Evolutionary conservation across 2,329 filamentous ascomycete species (phyloP).

Genomic region (Thermomyces lanuginosus): DNA sequence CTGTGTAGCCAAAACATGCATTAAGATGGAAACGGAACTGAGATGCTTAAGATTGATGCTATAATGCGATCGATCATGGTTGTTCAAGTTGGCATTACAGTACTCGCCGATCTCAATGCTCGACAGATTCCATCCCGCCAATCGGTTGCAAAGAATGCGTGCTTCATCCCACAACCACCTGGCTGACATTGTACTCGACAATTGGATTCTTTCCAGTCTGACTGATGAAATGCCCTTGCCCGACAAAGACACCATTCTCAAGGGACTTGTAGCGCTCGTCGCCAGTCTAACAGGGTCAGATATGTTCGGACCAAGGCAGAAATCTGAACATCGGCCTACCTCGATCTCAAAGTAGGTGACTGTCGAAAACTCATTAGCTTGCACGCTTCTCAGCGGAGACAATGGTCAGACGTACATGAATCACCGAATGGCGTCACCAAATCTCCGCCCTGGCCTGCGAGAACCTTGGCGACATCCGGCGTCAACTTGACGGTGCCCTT

Average conservation of each 20-base stretch:
- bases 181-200: constrained; percentile 29
- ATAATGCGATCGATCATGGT: no score
- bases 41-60: no score
- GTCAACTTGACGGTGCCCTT: constrained; percentile 24
- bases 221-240: constrained; percentile 23
- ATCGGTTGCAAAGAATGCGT: no score
- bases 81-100: no score
- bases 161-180: constrained; percentile 16
- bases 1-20: no score
- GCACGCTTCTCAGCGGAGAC: background rate
- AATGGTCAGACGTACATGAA: constrained; percentile 19
- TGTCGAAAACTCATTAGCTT: no score
- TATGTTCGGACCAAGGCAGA: background rate
- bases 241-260: constrained; percentile 26
- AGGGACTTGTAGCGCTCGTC: constrained; percentile 26
- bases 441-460: constrained; percentile 16
- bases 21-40: no score
- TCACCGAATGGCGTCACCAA: constrained; percentile 23
- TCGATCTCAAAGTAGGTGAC: constrained; percentile 24
- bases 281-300: constrained; percentile 18
- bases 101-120: no score
- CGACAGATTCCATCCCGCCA: no score
- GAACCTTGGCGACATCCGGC: constrained; percentile 17
- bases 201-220: constrained; percentile 20
- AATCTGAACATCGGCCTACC: constrained; percentile 14